Conservation (phyloP, 768 basidiomycete species). For the Gelatoporia subvermispora region DNA sequence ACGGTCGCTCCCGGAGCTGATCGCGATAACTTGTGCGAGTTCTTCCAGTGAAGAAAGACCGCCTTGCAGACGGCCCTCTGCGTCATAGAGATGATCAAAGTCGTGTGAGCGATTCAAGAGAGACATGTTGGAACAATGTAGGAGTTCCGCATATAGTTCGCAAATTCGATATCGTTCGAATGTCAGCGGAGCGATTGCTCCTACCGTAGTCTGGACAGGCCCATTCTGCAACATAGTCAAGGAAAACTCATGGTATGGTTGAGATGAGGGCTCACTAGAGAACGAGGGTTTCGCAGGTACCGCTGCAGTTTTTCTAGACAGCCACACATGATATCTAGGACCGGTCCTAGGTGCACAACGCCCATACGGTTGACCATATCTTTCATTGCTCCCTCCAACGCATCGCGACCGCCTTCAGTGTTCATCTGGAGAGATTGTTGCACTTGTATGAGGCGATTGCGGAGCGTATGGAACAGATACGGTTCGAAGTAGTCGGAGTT, state of each 20-base stretch:
- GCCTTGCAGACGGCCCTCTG: slow-evolving; percentile 81
- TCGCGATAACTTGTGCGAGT: slow-evolving; percentile 76
- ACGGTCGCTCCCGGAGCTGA: slow-evolving; percentile 49
- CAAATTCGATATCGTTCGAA: slow-evolving; percentile 94
- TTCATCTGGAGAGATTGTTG: slow-evolving; percentile 61
- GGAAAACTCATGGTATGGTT: neutral
- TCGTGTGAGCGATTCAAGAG: slow-evolving; percentile 79
- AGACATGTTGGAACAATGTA: slow-evolving; percentile 98
- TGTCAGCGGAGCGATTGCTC: slow-evolving; percentile 73
- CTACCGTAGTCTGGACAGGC: slow-evolving; percentile 69
- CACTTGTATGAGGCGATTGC: slow-evolving; percentile 84
- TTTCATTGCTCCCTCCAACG: slow-evolving; percentile 64
- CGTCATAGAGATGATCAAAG: slow-evolving; percentile 69
- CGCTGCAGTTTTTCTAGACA: slow-evolving; percentile 64
- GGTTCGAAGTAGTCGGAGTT: slow-evolving; percentile 99
- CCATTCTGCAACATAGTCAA: slow-evolving; percentile 43
- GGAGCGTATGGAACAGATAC: slow-evolving; percentile 89
- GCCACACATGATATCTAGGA: slow-evolving; percentile 71
- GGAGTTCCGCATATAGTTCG: slow-evolving; percentile 92
- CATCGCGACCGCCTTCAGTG: slow-evolving; percentile 57
- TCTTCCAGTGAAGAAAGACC: slow-evolving; percentile 82
- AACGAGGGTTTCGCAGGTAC: slow-evolving; percentile 68
- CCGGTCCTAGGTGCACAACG: slow-evolving; percentile 84
- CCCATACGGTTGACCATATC: slow-evolving; percentile 84
- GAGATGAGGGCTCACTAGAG: slow-evolving; percentile 49